Evolutionary conservation across 2,329 filamentous ascomycete genomes (phyloP), one percentile per base, ranked within the genome.

Genomic region (Penicillium sp.): DNA sequence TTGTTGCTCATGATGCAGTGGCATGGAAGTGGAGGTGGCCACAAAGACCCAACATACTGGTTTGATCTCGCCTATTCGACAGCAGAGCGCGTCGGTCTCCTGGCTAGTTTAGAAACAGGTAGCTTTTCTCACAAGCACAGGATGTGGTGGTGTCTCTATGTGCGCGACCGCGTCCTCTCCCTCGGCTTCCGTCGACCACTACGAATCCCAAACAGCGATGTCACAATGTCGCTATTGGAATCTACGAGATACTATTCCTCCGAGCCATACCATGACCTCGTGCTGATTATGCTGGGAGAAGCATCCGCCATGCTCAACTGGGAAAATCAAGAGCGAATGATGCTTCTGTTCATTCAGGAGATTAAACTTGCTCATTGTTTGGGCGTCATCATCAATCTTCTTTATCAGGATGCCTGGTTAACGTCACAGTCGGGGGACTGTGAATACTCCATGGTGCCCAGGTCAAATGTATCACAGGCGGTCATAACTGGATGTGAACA

Each of bases 61-160:
- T 55, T 61, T 15, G 57, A 60, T n/a, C 25, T 61, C 13, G 59
- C 59, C 4, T 57, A 57, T 33, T 61, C 59, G 12, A 61, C 59
- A 15, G 59, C 59, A 42, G 53, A 61, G 29, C 49, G 59, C 12
- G 21, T 61, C 6, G 57, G 49, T 17, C 57, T 61, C 6, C 55
- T 57, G 4, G 35, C 13, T 4, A 41, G 49, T 35, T 23, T 57
- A 19, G 49, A 57, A 25, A 52, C 49, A 21, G 55, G 55, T 15
- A 57, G 55, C 21, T 57, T 57, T 38, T 53, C 55, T 8, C 55
- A 57, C 35, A 57, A 31, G 35, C 59, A 56, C 15, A 27, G 49
- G 17, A 27, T 61, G 9, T 61, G 57, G 59, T 61, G 59, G 49
- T 61, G 59, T 36, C 49, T 61, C 6, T 61, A 61, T 29, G 59